Evolutionary conservation across 495 filamentous ascomycete species (phyloP).

Genomic region (Poronia punctata): DNA sequence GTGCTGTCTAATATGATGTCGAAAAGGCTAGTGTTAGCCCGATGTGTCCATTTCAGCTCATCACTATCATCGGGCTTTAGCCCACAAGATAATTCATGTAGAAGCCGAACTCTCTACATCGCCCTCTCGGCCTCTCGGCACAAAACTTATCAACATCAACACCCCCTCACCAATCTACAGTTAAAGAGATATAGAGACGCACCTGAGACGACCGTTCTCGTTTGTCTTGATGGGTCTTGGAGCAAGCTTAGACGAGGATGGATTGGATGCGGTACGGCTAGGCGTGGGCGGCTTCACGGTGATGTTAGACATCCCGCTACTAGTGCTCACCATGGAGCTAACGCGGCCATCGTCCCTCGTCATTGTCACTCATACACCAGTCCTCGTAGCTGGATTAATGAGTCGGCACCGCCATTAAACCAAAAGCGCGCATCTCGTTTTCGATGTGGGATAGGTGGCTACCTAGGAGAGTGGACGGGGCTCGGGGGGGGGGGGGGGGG

Average conservation of each 20-base stretch:
- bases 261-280: slow-evolving; percentile 44
- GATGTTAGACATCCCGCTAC: slow-evolving; percentile 51
- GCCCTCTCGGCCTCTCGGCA: too few species aligned
- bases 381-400: slow-evolving; percentile 24
- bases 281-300: slow-evolving; percentile 49
- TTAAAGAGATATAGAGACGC: slow-evolving; percentile 6
- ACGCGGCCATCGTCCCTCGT: slow-evolving; percentile 54
- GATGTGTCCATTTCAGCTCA: neutral
- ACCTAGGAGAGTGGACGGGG: neutral
- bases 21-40: slow-evolving; percentile 11
- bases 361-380: slow-evolving; percentile 43
- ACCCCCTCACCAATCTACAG: too few species aligned
- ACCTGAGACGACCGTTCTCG: slow-evolving; percentile 41
- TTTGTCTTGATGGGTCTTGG: slow-evolving; percentile 53
- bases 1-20: slow-evolving; percentile 26
- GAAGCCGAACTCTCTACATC: neutral
- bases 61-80: neutral
- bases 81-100: too few species aligned
- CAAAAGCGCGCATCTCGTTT: slow-evolving; percentile 1
- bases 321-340: slow-evolving; percentile 58
- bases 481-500: too few species aligned
- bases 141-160: too few species aligned
- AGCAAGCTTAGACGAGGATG: slow-evolving; percentile 36
- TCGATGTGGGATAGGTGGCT: neutral
- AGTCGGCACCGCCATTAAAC: slow-evolving; percentile 24